Evolutionary conservation across 106 monocot genomes (phyloP), one percentile per base, ranked within the genome.

Genomic region (Platanthera guangdongensis): DNA sequence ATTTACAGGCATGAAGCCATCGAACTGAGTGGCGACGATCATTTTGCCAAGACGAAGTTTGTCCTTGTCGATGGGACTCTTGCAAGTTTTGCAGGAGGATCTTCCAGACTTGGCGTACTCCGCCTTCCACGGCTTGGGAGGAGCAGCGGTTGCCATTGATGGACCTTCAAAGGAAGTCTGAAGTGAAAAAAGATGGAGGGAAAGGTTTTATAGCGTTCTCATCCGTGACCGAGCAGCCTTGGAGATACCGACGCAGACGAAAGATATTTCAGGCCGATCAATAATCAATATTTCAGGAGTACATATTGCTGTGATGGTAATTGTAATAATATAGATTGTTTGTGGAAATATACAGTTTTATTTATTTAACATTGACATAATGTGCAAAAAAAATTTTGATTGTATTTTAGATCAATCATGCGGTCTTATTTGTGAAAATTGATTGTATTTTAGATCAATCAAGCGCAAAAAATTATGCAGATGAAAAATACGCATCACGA

Each of bases 71-170:
- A 96, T 93, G 77, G 84, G 53, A 72, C 14, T 83, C 87, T 89
- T 93, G 91, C 96, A 96, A 8, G 89, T 78, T 83, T 91, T 96
- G 89, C 96, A 96, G 39, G 96, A 96, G 18, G 96, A 91, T 75
- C 93, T 57, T 57, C 88, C 83, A 9, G 96, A 96, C 83, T 96
- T 96, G 57, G 96, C 96, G 86, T 96, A 96, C 83, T 96, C 96
- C 70, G 89, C 93, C 80, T 90, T 96, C 96, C 96, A 96, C 7
- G 93, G 89, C 83, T 91, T 91, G 60, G 85, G 84, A 52, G 93
- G 89, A 9, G 50, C 82, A 80, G 86, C 76, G 81, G 76, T 84
- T 50, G 75, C 74, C 80, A 80, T 76, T 30, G 79, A 30, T 18
- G 53, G 25, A 7, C 13, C 30, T 48, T 50, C 9, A 51, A 14